Percentiles rank a stretch among this genome's conserved stretches.
Conservation (phyloP, 345 rosid species). For the Theobroma cacao region DNA sequence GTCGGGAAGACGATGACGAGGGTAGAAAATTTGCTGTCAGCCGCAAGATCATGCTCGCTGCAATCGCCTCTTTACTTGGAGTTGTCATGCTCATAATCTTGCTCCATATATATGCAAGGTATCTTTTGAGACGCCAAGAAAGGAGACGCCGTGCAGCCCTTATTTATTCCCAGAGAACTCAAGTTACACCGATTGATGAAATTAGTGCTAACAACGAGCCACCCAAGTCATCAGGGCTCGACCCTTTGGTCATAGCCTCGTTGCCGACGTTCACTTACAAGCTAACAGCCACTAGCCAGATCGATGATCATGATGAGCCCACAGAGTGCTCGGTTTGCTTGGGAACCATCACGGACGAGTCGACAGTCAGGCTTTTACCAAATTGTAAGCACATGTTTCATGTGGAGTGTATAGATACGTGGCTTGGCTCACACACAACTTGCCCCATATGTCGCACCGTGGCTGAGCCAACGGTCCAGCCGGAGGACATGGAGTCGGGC, state of each 20-base stretch:
- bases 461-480: slow-evolving; percentile 28
- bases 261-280: slow-evolving; percentile 34
- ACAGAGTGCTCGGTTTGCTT: slow-evolving; percentile 50
- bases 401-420: slow-evolving; percentile 42
- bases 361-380: slow-evolving; percentile 36
- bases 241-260: slow-evolving; percentile 35
- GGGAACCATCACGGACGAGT: slow-evolving; percentile 30
- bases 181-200: not conserved
- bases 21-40: not conserved
- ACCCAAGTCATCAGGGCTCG: slow-evolving; percentile 29
- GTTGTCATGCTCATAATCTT: not conserved
- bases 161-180: not conserved
- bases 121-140: slow-evolving; percentile 11
- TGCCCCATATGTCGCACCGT: slow-evolving; percentile 49
- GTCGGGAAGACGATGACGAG: not conserved
- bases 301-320: not conserved
- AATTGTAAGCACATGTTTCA: slow-evolving; percentile 57
- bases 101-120: slow-evolving; percentile 11
- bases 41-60: slow-evolving; percentile 14
- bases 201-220: not conserved
- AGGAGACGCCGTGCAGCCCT: not conserved
- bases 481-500: not conserved
- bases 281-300: not conserved
- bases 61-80: slow-evolving; percentile 4
- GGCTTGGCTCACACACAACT: slow-evolving; percentile 45